phyloP scores from a whole-genome alignment of 352 stramenopile genomes.

The Globisporangium nodosum region DNA sequence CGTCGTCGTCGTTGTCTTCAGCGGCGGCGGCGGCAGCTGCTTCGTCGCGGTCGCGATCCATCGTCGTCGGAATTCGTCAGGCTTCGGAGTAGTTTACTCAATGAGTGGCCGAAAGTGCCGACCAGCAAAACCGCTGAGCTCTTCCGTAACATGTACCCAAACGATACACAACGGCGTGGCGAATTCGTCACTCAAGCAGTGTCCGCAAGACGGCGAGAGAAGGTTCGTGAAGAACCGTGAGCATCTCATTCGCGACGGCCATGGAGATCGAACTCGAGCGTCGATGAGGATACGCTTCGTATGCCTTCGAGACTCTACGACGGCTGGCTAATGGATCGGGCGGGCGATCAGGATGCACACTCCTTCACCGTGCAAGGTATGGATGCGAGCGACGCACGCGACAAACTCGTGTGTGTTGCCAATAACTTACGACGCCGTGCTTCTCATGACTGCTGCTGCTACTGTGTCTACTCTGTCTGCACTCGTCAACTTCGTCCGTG shows the following conservation, averaged over 20 bases:
- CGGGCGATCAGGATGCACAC: too few species aligned
- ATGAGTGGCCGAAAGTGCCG: not conserved
- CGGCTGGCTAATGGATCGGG: too few species aligned
- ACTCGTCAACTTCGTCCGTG: not conserved
- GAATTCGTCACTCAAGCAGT: not conserved
- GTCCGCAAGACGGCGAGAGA: not conserved
- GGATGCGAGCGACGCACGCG: too few species aligned
- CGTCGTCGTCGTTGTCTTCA: conserved; percentile 17
- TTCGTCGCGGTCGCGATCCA: not conserved
- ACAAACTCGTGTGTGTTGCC: not conserved
- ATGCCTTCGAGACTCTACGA: too few species aligned
- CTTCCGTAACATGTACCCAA: too few species aligned
- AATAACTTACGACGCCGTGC: not conserved
- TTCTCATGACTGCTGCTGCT: not conserved
- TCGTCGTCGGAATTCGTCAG: not conserved
- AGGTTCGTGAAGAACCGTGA: too few species aligned
- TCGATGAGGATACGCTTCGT: too few species aligned
- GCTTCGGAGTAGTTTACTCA: not conserved
- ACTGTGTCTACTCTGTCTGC: not conserved
- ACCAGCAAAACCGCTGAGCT: not conserved
- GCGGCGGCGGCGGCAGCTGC: too few species aligned
- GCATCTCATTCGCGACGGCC: too few species aligned
- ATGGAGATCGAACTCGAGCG: too few species aligned
- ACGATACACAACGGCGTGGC: too few species aligned
- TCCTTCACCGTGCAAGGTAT: too few species aligned